These are phyloP conservation scores for Xylaria sp. DNA, from an alignment of 2,329 filamentous ascomycete genomes.

Conservation along the genomic window DNA sequence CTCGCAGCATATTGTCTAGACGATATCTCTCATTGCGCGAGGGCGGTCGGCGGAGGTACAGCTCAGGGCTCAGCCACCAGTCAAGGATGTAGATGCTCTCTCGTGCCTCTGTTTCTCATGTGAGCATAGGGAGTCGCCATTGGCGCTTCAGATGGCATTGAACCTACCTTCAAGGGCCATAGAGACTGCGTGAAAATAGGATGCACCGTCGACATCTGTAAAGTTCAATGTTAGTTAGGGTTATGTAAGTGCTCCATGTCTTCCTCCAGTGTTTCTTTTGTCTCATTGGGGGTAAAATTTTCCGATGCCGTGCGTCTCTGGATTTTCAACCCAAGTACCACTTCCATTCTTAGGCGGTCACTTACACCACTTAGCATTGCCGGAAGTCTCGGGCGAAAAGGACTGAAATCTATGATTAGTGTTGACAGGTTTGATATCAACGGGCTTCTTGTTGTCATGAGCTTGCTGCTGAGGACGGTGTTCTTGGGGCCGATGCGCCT, in stretches of 20 bases:
- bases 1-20: conserved; percentile 80
- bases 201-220: conserved; percentile 75
- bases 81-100: conserved; percentile 86
- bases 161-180: conserved; percentile 70
- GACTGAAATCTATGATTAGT: conserved; percentile 63
- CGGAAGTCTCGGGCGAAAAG: conserved; percentile 75
- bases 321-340: not conserved
- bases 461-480: conserved; percentile 9
- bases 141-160: conserved; percentile 7
- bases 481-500: conserved; percentile 21
- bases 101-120: conserved; percentile 59
- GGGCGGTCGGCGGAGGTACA: conserved; percentile 84
- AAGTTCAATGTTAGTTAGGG: not conserved
- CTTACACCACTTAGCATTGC: conserved; percentile 78
- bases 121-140: conserved; percentile 4
- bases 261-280: not conserved
- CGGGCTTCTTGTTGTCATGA: not conserved
- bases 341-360: not conserved
- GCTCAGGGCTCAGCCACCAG: conserved; percentile 89
- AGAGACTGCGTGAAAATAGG: conserved; percentile 86
- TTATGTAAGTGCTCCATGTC: not conserved
- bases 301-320: not conserved
- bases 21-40: conserved; percentile 82
- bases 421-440: conserved; percentile 43
- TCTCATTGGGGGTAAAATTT: not conserved